These are phyloP conservation scores for Calonectria fujianensis DNA, from an alignment of 2,329 filamentous ascomycete species.

Conservation along the genomic window DNA sequence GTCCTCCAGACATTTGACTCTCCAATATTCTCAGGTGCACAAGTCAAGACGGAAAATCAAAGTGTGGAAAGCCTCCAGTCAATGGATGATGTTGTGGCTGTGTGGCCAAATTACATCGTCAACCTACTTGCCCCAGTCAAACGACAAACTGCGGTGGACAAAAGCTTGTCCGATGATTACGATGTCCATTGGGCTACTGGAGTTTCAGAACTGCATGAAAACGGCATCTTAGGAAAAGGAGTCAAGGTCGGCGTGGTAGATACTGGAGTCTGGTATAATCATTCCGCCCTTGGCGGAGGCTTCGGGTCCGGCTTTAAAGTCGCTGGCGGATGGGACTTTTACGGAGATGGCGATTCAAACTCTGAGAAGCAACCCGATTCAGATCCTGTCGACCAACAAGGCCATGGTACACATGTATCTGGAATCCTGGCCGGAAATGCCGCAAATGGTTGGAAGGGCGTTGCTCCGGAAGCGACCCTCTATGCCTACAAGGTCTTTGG, in stretches of 20 bases:
- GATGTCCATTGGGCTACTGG: slow-evolving; percentile 18
- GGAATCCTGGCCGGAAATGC: slow-evolving; percentile 8
- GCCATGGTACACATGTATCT: slow-evolving; percentile 1
- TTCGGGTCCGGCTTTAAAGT: slow-evolving; percentile 15
- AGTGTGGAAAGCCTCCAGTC: slow-evolving; percentile 11
- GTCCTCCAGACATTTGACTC: slow-evolving; percentile 18
- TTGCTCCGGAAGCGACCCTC: slow-evolving; percentile 3
- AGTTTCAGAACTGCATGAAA: neutral
- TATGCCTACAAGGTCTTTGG: slow-evolving; percentile 19
- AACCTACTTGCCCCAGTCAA: slow-evolving; percentile 13
- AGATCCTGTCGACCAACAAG: slow-evolving; percentile 13
- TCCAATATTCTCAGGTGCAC: neutral
- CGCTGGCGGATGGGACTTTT: slow-evolving; percentile 13
- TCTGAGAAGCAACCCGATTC: slow-evolving; percentile 1
- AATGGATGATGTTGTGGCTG: slow-evolving; percentile 9
- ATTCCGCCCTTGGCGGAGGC: slow-evolving; percentile 5
- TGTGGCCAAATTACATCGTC: slow-evolving; percentile 1
- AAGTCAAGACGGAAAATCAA: neutral
- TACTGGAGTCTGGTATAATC: slow-evolving; percentile 14
- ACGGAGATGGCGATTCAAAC: neutral
- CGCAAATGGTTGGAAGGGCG: slow-evolving; percentile 9
- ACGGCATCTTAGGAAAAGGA: neutral
- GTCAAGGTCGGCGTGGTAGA: slow-evolving; percentile 18
- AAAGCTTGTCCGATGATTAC: neutral
- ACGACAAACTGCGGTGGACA: neutral